Evolutionary conservation across 306 rosid genomes (phyloP).

Genomic region (Adenanthera pavonina): DNA sequence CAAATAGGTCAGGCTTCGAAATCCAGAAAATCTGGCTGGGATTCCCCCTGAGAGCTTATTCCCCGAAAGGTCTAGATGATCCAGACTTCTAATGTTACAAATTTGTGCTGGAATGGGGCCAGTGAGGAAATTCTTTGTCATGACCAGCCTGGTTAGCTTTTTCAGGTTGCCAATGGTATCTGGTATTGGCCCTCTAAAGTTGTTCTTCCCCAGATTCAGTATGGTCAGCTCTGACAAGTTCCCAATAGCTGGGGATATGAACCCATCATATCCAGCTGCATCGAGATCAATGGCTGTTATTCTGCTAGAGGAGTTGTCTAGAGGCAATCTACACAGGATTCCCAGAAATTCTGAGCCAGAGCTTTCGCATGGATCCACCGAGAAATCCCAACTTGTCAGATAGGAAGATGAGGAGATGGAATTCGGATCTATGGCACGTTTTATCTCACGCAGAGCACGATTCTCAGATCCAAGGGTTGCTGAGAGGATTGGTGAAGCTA

Average conservation of each 20-base stretch:
- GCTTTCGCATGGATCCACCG: slow-evolving; percentile 50
- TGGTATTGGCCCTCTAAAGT: slow-evolving; percentile 57
- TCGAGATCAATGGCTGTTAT: slow-evolving; percentile 55
- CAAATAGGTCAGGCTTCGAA: slow-evolving; percentile 49
- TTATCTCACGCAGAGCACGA: slow-evolving; percentile 42
- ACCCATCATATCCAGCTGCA: slow-evolving; percentile 57
- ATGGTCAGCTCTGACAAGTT: slow-evolving; percentile 49
- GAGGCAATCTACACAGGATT: slow-evolving; percentile 48
- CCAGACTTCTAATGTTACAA: slow-evolving; percentile 38
- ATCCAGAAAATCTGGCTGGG: slow-evolving; percentile 31
- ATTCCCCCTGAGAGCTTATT: slow-evolving; percentile 50
- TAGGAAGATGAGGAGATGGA: slow-evolving; percentile 45
- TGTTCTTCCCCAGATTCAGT: slow-evolving; percentile 50
- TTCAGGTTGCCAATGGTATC: slow-evolving; percentile 40
- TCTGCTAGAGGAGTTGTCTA: slow-evolving; percentile 52
- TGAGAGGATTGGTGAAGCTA: slow-evolving; percentile 32
- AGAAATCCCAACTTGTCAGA: slow-evolving; percentile 52
- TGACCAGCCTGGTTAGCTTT: slow-evolving; percentile 50
- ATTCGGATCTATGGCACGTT: slow-evolving; percentile 50
- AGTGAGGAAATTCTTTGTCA: slow-evolving; percentile 53
- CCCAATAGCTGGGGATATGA: slow-evolving; percentile 48
- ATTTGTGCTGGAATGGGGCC: slow-evolving; percentile 44
- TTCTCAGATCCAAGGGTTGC: slow-evolving; percentile 44
- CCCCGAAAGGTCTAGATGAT: slow-evolving; percentile 39
- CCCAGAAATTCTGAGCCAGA: slow-evolving; percentile 54